A percentile compares a stretch with the other conserved stretches of the same genome.
Evolutionary conservation across 2,329 filamentous ascomycete genomes (phyloP).

Genomic region (Epichloe uncinata): DNA sequence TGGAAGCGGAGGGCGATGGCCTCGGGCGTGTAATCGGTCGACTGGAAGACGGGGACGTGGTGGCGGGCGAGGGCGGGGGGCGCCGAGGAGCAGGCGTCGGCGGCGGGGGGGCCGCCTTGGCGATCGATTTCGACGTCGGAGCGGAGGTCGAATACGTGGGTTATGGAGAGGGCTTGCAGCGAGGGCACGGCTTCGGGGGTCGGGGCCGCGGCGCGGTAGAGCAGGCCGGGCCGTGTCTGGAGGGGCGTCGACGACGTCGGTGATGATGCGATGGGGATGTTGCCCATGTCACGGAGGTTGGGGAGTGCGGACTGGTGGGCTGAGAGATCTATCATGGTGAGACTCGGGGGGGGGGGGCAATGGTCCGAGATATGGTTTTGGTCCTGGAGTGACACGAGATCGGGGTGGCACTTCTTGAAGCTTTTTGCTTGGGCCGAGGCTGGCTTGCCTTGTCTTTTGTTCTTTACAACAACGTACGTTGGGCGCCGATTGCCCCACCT

Average conservation of each 20-base stretch:
- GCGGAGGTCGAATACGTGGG: conserved; percentile 55
- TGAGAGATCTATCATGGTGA: conserved; percentile 12
- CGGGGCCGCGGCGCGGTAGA: conserved; percentile 58
- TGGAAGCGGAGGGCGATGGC: conserved; percentile 46
- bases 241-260: conserved; percentile 27
- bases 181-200: conserved; percentile 37
- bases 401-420: too few relatives aligned
- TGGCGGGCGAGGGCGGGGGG: conserved; percentile 25
- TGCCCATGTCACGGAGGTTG: conserved; percentile 58
- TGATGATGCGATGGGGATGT: conserved; percentile 33
- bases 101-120: conserved; percentile 17
- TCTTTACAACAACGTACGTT: too few relatives aligned
- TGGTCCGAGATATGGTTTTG: too few relatives aligned
- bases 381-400: too few relatives aligned
- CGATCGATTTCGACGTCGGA: conserved; percentile 44
- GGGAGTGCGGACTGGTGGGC: conserved; percentile 38
- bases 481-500: too few relatives aligned
- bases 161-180: conserved; percentile 45
- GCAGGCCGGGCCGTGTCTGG: conserved; percentile 38
- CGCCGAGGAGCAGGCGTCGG: conserved; percentile 7
- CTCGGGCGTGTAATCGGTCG: conserved; percentile 48
- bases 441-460: too few relatives aligned
- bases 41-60: conserved; percentile 52
- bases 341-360: too few relatives aligned
- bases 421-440: too few relatives aligned